phyloP scores from a whole-genome alignment of 371 early-diverging fungal species.

The Fennellomyces sp. region DNA sequence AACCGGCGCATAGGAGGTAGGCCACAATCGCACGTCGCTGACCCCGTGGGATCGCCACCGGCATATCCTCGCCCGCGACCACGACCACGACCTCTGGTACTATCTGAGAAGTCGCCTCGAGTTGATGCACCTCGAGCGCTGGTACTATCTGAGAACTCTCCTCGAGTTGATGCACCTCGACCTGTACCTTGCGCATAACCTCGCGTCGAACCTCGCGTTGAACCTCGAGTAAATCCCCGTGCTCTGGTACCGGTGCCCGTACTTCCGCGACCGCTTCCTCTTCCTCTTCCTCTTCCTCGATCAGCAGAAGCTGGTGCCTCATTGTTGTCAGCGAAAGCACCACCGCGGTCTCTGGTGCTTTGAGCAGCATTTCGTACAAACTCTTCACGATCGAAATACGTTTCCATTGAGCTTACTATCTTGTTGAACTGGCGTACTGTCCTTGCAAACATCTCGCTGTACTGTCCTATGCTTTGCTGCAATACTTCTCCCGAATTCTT shows the following conservation, averaged over 20 bases:
- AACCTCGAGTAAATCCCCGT: constrained; percentile 13
- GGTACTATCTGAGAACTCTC: no score
- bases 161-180: no score
- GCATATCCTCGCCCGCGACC: constrained; percentile 12
- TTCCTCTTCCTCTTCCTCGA: constrained; percentile 8
- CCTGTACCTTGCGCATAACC: no score
- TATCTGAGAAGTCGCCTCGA: no score
- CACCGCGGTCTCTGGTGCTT: neutral
- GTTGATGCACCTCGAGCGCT: no score
- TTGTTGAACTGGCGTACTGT: constrained; percentile 42
- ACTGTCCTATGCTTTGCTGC: constrained; percentile 56
- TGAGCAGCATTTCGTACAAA: constrained; percentile 4
- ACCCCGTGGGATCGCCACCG: neutral
- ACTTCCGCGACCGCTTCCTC: constrained; percentile 5
- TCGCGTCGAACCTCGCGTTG: no score
- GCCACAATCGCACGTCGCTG: neutral
- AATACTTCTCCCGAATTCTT: constrained; percentile 64
- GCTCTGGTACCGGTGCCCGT: neutral
- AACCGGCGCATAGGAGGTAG: no score
- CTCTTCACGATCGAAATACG: constrained; percentile 34
- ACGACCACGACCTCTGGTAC: constrained; percentile 19
- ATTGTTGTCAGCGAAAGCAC: neutral
- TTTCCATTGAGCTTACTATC: constrained; percentile 49
- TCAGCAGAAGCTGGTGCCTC: constrained; percentile 1
- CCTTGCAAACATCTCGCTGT: constrained; percentile 65